A percentile compares a stretch with the other conserved stretches of the same genome.
Evolutionary conservation across 768 basidiomycete genomes (phyloP).

Genomic region (Termitomyces sp.): DNA sequence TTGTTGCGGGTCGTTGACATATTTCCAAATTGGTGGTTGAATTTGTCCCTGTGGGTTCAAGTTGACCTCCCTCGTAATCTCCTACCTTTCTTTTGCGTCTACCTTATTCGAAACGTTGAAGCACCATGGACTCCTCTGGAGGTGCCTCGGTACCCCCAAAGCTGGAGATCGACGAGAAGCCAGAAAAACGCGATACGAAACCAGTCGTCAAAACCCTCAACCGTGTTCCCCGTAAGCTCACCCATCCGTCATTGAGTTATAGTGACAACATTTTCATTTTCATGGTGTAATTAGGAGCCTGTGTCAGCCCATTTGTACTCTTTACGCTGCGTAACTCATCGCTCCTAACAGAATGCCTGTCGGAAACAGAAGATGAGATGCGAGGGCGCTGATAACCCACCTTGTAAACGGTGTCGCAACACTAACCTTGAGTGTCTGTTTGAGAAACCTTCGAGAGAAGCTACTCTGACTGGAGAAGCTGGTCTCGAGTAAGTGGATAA

Average conservation of each 20-base stretch:
- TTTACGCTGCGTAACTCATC: conserved; percentile 8
- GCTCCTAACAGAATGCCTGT: conserved; percentile 72
- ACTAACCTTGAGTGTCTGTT: conserved; percentile 90
- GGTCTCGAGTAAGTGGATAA: conserved; percentile 68
- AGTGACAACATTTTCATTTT: conserved; percentile 12
- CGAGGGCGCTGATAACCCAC: conserved; percentile 93
- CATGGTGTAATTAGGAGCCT: conserved; percentile 53
- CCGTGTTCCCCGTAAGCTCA: conserved; percentile 75
- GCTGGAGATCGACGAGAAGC: conserved; percentile 52
- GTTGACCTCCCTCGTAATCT: conserved; percentile 15
- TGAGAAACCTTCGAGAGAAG: conserved; percentile 88
- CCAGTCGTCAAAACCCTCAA: conserved; percentile 76
- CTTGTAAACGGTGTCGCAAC: conserved; percentile 90
- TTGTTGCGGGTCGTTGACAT: conserved; percentile 1
- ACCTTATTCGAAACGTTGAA: conserved; percentile 10
- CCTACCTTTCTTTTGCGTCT: conserved; percentile 10
- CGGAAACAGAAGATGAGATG: conserved; percentile 97
- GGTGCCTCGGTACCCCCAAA: conserved; percentile 42
- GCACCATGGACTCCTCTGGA: conserved; percentile 29
- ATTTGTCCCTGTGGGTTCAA: conserved; percentile 17
- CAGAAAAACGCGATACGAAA: conserved; percentile 63
- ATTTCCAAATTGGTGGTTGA: conserved; percentile 17
- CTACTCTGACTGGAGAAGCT: conserved; percentile 82
- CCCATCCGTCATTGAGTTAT: conserved; percentile 11
- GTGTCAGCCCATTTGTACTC: conserved; percentile 39